Conservation (phyloP, 106 monocot genomes). For the Dendrobium huoshanense region DNA sequence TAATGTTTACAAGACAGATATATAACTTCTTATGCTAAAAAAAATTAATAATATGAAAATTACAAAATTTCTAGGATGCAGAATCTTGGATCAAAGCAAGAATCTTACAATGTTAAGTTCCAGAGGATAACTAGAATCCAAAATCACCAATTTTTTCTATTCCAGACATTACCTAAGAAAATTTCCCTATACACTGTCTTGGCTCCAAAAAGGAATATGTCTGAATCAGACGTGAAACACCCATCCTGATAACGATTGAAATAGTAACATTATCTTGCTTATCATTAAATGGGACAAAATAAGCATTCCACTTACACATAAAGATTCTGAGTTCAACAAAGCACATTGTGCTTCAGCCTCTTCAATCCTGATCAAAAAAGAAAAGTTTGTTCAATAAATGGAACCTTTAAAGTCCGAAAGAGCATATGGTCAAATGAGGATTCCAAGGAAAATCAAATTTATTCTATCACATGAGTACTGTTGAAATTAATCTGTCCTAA, state of each 20-base stretch:
- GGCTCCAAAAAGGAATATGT: slow-evolving; percentile 92
- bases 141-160: background rate
- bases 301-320: slow-evolving; percentile 66
- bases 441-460: no score
- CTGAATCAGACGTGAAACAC: slow-evolving; percentile 88
- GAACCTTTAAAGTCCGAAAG: background rate
- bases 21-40: background rate
- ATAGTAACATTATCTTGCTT: slow-evolving; percentile 1
- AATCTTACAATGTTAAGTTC: background rate
- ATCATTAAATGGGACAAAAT: background rate
- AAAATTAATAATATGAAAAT: background rate
- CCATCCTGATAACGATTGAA: slow-evolving; percentile 59
- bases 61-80: background rate
- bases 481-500: no score
- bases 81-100: background rate
- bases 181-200: slow-evolving; percentile 91
- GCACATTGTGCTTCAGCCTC: slow-evolving; percentile 97
- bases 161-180: slow-evolving; percentile 46
- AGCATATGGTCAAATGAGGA: no score
- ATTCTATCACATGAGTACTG: no score
- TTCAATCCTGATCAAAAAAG: slow-evolving; percentile 47
- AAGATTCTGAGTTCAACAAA: slow-evolving; percentile 46
- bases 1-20: background rate
- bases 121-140: background rate
- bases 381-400: background rate